phyloP scores from a whole-genome alignment of 2,329 filamentous ascomycete species.

The Ophiostoma australiae region DNA sequence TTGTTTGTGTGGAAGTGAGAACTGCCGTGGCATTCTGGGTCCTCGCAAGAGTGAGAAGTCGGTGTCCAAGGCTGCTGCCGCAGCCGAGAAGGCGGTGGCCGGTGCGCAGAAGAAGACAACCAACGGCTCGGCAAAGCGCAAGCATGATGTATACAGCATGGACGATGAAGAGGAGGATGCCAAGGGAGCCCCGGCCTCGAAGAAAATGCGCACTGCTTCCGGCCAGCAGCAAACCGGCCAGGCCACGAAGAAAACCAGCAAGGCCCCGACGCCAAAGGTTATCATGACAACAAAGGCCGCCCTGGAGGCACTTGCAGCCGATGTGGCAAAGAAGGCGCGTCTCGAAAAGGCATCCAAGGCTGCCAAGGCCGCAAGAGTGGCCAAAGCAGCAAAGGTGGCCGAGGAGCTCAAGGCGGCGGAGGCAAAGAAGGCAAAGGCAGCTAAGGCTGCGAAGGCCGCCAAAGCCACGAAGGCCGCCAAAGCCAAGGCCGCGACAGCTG shows the following conservation, averaged over 20 bases:
- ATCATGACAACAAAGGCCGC: slow-evolving; percentile 26
- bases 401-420: slow-evolving; percentile 15
- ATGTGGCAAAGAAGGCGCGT: slow-evolving; percentile 19
- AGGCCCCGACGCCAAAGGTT: background rate
- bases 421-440: slow-evolving; percentile 16
- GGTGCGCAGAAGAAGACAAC: slow-evolving; percentile 10
- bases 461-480: slow-evolving; percentile 6
- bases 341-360: slow-evolving; percentile 28
- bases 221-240: slow-evolving; percentile 12
- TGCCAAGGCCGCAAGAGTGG: slow-evolving; percentile 29
- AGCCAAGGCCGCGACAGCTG: slow-evolving; percentile 5
- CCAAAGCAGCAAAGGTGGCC: slow-evolving; percentile 25
- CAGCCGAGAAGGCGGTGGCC: slow-evolving; percentile 15
- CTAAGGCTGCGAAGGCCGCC: slow-evolving; percentile 16
- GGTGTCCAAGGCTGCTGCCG: slow-evolving; percentile 18
- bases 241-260: background rate
- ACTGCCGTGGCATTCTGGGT: slow-evolving; percentile 60
- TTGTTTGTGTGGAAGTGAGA: slow-evolving; percentile 58
- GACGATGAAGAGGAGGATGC: slow-evolving; percentile 14
- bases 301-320: slow-evolving; percentile 20
- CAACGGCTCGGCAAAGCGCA: slow-evolving; percentile 23
- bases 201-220: slow-evolving; percentile 22
- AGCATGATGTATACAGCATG: slow-evolving; percentile 19
- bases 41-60: slow-evolving; percentile 51
- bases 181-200: slow-evolving; percentile 17